Base-by-base conservation (phyloP, 164 flowering plant genomes). In the Kingdonia uniflora region DNA sequence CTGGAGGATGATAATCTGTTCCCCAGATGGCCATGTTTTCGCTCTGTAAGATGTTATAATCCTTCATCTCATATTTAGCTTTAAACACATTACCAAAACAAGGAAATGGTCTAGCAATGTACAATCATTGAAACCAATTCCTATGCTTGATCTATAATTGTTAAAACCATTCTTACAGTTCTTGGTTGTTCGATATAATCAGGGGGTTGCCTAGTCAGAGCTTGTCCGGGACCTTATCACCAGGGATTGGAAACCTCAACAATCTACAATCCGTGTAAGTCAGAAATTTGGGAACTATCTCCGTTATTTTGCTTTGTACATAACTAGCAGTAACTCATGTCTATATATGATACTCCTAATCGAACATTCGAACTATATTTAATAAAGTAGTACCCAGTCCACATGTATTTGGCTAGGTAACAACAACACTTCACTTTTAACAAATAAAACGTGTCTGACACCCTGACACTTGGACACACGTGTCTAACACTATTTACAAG, bases 1-100 rank as follows among this genome's bases (percentile, higher is more conserved):
- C 64, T 94, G 99, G 99, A 89, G 92, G 72, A 88, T 83, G 95
- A 71, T 94, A 62, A 82, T 95, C 42, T 94, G 99, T 65, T 42
- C 89, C 10, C 5, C 65, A 0, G 95, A 88, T 58, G 95, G 95
- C 60, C 80, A 63, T 69, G 99, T 94, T 39, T 81, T 84, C 55
- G 69, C 77, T 55, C 47, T 92, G 99, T 92, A 71, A 80, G 99
- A 68, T 59, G 13, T 49, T 55, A 22, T 35, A 15, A 8, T 33
- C 44, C 16, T 11, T 19, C n/a, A 22, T 19, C 16, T 20, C 38
- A 38, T 43, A 11, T 8, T 54, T 41, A 11, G 16, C 5, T 45
- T 54, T 24, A 55, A 40, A 6, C 51, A 19, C n/a, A 37, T 10
- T 5, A n/a, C 19, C 23, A 21, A 22, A 6, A 35, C 8, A 19